Percentiles rank a stretch among this genome's conserved stretches.
Conservation (phyloP, 805 yeast genomes). For the Saturnispora ahearnii region DNA sequence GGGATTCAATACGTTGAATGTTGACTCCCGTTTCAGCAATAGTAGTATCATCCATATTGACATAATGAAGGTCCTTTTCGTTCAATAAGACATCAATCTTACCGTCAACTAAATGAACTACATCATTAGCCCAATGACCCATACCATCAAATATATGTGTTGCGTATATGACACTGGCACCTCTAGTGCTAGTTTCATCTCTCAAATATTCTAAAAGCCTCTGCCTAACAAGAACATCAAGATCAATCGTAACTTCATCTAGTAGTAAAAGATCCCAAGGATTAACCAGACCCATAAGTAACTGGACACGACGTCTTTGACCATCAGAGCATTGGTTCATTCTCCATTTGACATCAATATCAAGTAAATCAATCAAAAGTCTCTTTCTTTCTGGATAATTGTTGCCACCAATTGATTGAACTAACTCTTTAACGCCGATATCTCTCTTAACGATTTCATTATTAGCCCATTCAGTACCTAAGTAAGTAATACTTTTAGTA, state of each 20-base stretch:
- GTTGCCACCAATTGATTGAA: constrained; percentile 78
- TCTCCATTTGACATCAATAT: constrained; percentile 82
- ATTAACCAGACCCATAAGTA: constrained; percentile 83
- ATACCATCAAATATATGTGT: constrained; percentile 97
- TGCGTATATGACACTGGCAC: constrained; percentile 79
- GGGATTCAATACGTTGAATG: constrained; percentile 36
- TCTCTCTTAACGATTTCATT: constrained; percentile 87
- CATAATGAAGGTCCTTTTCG: constrained; percentile 27
- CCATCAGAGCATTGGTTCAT: constrained; percentile 93
- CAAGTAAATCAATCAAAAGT: constrained; percentile 63
- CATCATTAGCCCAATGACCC: constrained; percentile 79
- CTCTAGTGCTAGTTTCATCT: constrained; percentile 60
- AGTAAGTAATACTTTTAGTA: constrained; percentile 42
- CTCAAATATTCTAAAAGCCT: constrained; percentile 61
- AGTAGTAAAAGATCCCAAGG: constrained; percentile 86
- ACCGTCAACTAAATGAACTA: constrained; percentile 74
- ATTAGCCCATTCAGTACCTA: constrained; percentile 97
- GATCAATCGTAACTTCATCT: constrained; percentile 95
- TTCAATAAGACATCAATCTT: constrained; percentile 32
- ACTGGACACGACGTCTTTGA: constrained; percentile 87
- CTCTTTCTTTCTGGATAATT: constrained; percentile 66
- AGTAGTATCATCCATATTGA: constrained; percentile 19
- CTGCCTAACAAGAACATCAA: constrained; percentile 85
- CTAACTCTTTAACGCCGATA: constrained; percentile 72
- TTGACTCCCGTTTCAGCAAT: constrained; percentile 10